Evolutionary conservation across 148 eudicot species (phyloP).

Genomic region (Camellia granthamiana): DNA sequence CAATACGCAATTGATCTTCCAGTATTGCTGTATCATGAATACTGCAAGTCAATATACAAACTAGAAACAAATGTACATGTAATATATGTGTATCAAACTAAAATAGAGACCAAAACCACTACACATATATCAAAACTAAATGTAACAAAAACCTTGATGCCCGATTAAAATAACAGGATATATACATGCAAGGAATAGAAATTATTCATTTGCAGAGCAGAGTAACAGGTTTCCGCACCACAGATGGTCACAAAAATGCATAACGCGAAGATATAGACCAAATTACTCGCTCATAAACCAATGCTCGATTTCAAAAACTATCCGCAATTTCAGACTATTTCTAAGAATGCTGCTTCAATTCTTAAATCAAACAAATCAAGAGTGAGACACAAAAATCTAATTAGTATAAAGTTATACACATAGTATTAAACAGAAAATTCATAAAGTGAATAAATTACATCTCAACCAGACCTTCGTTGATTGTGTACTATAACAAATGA

Average conservation of each 20-base stretch:
- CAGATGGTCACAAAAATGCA: not conserved
- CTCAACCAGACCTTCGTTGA: not conserved
- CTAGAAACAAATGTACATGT: not conserved
- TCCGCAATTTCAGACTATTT: not conserved
- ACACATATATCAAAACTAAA: not conserved
- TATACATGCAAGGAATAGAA: not conserved
- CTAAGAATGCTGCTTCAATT: not conserved
- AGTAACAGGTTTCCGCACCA: not conserved
- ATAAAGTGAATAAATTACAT: not conserved
- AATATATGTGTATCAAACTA: not conserved
- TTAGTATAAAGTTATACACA: not conserved
- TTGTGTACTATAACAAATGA: not conserved
- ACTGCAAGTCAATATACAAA: conserved; percentile 8
- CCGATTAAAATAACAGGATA: not conserved
- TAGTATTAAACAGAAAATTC: not conserved
- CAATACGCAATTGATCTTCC: conserved; percentile 54
- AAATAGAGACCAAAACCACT: not conserved
- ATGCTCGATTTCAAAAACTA: not conserved
- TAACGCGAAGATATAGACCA: not conserved
- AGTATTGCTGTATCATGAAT: conserved; percentile 37
- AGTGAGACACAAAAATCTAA: not conserved
- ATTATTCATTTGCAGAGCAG: not conserved
- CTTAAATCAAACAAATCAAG: not conserved
- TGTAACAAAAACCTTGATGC: not conserved
- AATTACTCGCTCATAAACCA: not conserved